A percentile compares a stretch with the other conserved stretches of the same genome.
Evolutionary conservation across 345 rosid genomes (phyloP).

Genomic region (Aquilaria malaccensis): DNA sequence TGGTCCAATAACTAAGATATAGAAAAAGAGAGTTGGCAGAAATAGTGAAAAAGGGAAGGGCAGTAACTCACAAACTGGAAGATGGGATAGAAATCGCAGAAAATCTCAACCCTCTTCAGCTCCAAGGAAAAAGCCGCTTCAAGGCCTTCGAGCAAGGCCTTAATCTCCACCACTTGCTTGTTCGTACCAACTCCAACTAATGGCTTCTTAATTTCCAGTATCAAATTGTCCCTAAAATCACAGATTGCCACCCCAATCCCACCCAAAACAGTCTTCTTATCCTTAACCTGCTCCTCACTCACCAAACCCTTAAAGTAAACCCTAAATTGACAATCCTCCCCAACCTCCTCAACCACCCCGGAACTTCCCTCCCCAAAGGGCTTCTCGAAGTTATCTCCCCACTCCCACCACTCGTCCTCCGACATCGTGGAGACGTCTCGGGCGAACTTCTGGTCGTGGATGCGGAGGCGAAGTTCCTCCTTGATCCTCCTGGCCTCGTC

Average conservation of each 20-base stretch:
- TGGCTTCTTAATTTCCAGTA: constrained; percentile 29
- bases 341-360: background rate
- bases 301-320: constrained; percentile 19
- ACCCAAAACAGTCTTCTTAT: constrained; percentile 5
- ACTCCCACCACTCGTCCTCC: constrained; percentile 32
- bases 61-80: constrained; percentile 37
- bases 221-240: constrained; percentile 24
- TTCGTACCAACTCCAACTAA: constrained; percentile 17
- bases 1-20: no score
- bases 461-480: constrained; percentile 34
- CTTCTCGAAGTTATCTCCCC: constrained; percentile 34
- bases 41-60: background rate
- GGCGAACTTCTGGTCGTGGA: constrained; percentile 42
- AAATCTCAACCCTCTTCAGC: constrained; percentile 24
- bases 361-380: constrained; percentile 37
- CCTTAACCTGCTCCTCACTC: constrained; percentile 14
- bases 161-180: constrained; percentile 25
- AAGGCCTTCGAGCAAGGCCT: constrained; percentile 51
- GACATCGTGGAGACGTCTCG: constrained; percentile 25
- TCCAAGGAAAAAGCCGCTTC: constrained; percentile 35
- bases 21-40: background rate
- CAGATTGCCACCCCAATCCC: constrained; percentile 42
- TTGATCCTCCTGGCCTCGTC: constrained; percentile 18
- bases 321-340: constrained; percentile 11
- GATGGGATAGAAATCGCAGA: constrained; percentile 20